Evolutionary conservation across 768 basidiomycete species (phyloP).

Genomic region (Hebeloma cylindrosporum): DNA sequence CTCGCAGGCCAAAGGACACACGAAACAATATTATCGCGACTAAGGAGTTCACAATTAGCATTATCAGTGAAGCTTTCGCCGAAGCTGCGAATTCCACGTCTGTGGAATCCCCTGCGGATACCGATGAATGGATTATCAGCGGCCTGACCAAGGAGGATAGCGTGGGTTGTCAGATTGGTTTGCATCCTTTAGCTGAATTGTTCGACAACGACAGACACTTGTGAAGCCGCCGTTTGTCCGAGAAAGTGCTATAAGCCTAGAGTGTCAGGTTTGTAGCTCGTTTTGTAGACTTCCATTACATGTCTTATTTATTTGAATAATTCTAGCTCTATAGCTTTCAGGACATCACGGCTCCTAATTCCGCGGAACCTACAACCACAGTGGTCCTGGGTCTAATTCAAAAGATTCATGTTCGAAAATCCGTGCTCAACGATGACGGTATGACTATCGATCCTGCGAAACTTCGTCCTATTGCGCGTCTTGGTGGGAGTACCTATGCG

Average conservation of each 20-base stretch:
- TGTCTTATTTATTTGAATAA: conserved; percentile 11
- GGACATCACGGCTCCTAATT: conserved; percentile 43
- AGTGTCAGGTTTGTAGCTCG: conserved; percentile 58
- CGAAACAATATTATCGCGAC: conserved; percentile 62
- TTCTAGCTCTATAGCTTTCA: conserved; percentile 48
- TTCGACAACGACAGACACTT: conserved; percentile 37
- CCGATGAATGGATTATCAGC: conserved; percentile 61
- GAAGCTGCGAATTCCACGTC: conserved; percentile 58
- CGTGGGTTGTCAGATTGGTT: conserved; percentile 35
- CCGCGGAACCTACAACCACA: conserved; percentile 39
- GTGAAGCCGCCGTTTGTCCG: conserved; percentile 54
- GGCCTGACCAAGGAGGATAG: conserved; percentile 55
- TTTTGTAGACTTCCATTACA: conserved; percentile 12
- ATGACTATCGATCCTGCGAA: conserved; percentile 45
- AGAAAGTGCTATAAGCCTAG: conserved; percentile 59
- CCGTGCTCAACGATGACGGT: conserved; percentile 44
- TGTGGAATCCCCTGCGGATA: conserved; percentile 51
- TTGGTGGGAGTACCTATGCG: conserved; percentile 57
- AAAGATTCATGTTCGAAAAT: conserved; percentile 49
- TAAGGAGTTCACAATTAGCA: conserved; percentile 69
- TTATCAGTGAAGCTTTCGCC: conserved; percentile 65
- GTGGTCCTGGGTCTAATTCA: conserved; percentile 57
- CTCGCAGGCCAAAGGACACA: conserved; percentile 55
- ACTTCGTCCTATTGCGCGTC: conserved; percentile 48
- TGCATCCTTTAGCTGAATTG: conserved; percentile 5